Percentiles rank a stretch among this genome's conserved stretches.
phyloP scores from a whole-genome alignment of 2,329 filamentous ascomycete genomes.

The Hortaea werneckii region DNA sequence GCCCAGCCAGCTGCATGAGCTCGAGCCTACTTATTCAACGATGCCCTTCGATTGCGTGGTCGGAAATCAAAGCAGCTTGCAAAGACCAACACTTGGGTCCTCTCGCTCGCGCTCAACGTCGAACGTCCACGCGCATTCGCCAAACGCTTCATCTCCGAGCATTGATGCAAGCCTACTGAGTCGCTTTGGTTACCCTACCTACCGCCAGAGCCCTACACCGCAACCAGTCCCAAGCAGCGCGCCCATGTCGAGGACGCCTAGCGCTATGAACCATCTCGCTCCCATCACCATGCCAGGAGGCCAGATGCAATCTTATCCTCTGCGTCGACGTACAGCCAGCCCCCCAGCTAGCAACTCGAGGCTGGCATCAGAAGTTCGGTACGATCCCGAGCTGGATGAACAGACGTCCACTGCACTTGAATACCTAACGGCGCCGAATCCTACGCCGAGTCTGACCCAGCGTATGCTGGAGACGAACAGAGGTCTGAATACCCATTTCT shows the following conservation, averaged over 20 bases:
- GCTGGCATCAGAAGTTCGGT: slow-evolving; percentile 29
- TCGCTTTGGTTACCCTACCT: slow-evolving; percentile 74
- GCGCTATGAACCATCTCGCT: slow-evolving; percentile 26
- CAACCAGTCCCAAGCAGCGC: slow-evolving; percentile 19
- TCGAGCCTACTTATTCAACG: slow-evolving; percentile 10
- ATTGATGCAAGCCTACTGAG: slow-evolving; percentile 24
- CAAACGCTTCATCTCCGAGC: slow-evolving; percentile 22
- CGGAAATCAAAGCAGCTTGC: slow-evolving; percentile 8
- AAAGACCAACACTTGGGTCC: slow-evolving; percentile 13
- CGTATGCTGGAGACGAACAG: slow-evolving; percentile 60
- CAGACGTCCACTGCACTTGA: slow-evolving; percentile 59
- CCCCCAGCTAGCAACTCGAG: slow-evolving; percentile 35
- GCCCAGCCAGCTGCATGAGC: slow-evolving; percentile 6
- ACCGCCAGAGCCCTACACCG: slow-evolving; percentile 37
- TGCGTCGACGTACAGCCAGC: slow-evolving; percentile 18
- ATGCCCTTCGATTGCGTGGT: slow-evolving; percentile 14
- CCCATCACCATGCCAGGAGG: slow-evolving; percentile 22
- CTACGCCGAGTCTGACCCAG: slow-evolving; percentile 70
- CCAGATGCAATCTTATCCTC: slow-evolving; percentile 22
- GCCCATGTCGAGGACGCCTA: slow-evolving; percentile 23
- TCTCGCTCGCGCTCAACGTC: slow-evolving; percentile 18
- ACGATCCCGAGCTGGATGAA: slow-evolving; percentile 23
- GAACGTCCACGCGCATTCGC: slow-evolving; percentile 16
- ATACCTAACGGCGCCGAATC: slow-evolving; percentile 72
- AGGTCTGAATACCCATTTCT: slow-evolving; percentile 70